Evolutionary conservation across 1,139 yeast genomes (phyloP).

Genomic region (Blastobotrys capitulatus): DNA sequence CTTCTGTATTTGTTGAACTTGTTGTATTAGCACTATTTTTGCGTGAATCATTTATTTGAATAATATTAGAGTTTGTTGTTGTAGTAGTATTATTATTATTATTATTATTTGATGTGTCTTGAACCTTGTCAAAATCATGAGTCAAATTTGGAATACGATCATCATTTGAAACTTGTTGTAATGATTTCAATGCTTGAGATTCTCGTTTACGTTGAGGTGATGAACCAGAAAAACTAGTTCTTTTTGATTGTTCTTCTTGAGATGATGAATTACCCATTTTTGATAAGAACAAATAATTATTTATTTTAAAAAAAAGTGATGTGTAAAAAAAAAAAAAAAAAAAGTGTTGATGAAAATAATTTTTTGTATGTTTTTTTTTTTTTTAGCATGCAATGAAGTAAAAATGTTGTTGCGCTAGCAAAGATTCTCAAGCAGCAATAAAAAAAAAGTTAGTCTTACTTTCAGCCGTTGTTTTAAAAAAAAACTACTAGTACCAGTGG

Average conservation of each 20-base stretch:
- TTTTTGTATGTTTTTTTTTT: not conserved
- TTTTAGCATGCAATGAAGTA: not conserved
- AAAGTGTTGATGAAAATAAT: not conserved
- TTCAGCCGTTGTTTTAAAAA: too few species aligned
- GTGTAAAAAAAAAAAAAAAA: not conserved
- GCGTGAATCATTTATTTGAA: not conserved
- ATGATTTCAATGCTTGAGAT: slow-evolving; percentile 5
- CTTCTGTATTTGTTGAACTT: not conserved
- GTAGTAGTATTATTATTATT: not conserved
- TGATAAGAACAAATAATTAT: not conserved
- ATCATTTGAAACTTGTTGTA: not conserved
- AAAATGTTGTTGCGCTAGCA: not conserved
- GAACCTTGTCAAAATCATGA: slow-evolving; percentile 1
- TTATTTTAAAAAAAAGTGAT: not conserved
- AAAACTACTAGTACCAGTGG: too few species aligned
- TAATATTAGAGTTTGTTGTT: not conserved
- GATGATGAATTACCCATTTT: slow-evolving; percentile 31
- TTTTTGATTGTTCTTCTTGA: slow-evolving; percentile 23
- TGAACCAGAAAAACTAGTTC: not conserved
- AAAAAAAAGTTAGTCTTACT: too few species aligned
- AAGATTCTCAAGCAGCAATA: too few species aligned
- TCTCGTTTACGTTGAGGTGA: slow-evolving; percentile 1
- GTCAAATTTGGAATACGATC: not conserved
- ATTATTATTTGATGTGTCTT: not conserved
- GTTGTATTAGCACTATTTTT: not conserved